phyloP scores from a whole-genome alignment of 139 green algal species.

The Chlorella sp. region DNA sequence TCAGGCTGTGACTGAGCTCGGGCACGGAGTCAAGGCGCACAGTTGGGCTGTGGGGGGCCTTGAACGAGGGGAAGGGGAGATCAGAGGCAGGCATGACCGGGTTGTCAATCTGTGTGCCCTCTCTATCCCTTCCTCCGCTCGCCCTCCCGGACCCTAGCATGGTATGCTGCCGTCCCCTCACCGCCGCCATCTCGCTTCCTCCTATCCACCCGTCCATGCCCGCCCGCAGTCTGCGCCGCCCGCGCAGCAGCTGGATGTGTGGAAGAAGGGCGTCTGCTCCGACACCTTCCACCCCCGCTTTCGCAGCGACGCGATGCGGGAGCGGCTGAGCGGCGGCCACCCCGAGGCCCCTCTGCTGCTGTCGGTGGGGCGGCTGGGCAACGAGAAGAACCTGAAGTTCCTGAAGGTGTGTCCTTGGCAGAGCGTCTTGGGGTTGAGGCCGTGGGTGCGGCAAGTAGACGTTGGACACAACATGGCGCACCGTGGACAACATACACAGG shows the following conservation, averaged over 20 bases:
- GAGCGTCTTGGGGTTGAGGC: not conserved
- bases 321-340: conserved; percentile 74
- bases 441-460: too few relatives aligned
- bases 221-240: conserved; percentile 11
- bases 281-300: conserved; percentile 90
- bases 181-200: not conserved
- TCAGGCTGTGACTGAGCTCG: too few relatives aligned
- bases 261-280: conserved; percentile 70
- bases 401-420: conserved; percentile 56
- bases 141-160: too few relatives aligned
- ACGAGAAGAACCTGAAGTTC: conserved; percentile 85
- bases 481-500: too few relatives aligned
- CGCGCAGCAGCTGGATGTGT: conserved; percentile 68
- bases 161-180: too few relatives aligned
- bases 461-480: too few relatives aligned
- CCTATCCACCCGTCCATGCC: not conserved
- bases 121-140: too few relatives aligned
- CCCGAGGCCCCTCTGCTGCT: conserved; percentile 83
- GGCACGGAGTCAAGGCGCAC: too few relatives aligned
- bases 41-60: too few relatives aligned
- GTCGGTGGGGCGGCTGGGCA: conserved; percentile 95
- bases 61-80: too few relatives aligned
- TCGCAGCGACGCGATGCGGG: conserved; percentile 72
- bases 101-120: not conserved
- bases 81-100: too few relatives aligned